Base-by-base conservation (phyloP, 768 basidiomycete species). In the Suillus clintonianus region DNA sequence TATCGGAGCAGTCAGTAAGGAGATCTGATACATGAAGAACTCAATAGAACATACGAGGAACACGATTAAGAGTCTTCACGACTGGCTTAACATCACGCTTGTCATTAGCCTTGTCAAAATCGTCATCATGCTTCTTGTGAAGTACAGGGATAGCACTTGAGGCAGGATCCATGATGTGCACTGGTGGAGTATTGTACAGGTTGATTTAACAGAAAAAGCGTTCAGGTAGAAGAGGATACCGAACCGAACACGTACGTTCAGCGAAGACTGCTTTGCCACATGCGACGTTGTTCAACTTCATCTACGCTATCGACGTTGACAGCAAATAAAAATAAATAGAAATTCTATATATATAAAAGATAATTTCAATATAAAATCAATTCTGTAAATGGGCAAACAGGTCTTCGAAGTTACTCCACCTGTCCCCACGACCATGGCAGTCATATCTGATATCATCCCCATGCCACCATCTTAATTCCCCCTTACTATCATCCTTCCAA, bases 11-110 rank as follows among this genome's bases (percentile, higher is more conserved):
- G 41, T 57, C 22, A 57, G 56, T 30, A 19, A 10, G 22, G 24
- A 41, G 56, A 57, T 57, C 56, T 41, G 13, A 30, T 57, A 64
- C 58, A 58, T 39, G 64, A 65, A 62, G 63, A 65, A 67, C 63
- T 62, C 59, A 68, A 56, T 69, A 69, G 65, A 62, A 84, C 91
- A 70, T 80, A 94, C 92, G 89, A 68, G 92, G 93, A 19, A 94
- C 92, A 77, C 92, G 84, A 78, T 94, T 94, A 72, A 94, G 80
- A 10, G 92, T 90, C 78, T 90, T 89, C 59, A 85, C 87, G 37
- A 80, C 79, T n/a, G 91, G 88, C 71, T 92, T 94, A 39, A 85
- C 71, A 70, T 91, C 90, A 56, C 83, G 83, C 77, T 91, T 92
- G 55, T 83, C 68, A 4, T 59, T 17, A 57, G 69, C 64, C 47